phyloP scores from a whole-genome alignment of 1,284 basidiomycete genomes.

The Ustilago hordei region DNA sequence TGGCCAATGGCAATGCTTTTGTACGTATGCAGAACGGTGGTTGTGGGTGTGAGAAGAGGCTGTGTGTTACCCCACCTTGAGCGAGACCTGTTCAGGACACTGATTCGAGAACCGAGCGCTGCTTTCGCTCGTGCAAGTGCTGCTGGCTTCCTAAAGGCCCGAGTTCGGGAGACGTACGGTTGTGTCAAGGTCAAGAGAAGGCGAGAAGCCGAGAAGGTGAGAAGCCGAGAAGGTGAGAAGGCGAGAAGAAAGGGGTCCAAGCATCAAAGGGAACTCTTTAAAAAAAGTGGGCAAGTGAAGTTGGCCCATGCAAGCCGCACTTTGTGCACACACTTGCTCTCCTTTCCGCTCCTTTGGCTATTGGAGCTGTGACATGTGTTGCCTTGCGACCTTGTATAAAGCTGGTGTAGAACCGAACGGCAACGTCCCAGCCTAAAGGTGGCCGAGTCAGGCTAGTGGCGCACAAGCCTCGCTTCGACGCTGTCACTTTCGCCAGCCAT shows the following conservation, averaged over 20 bases:
- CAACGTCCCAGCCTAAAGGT: too few species aligned
- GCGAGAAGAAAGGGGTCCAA: constrained; percentile 9
- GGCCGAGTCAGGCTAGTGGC: too few species aligned
- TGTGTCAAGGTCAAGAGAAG: background rate
- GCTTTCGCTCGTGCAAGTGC: background rate
- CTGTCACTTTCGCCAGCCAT: background rate
- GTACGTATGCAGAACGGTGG: background rate
- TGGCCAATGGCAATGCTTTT: background rate
- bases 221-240: background rate
- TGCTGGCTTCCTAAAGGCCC: background rate
- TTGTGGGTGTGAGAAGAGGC: background rate
- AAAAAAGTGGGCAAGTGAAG: background rate
- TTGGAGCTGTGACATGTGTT: background rate
- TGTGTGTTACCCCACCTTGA: background rate
- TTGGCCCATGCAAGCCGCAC: constrained; percentile 5
- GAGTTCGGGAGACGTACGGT: background rate
- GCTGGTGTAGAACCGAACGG: too few species aligned
- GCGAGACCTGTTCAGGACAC: background rate
- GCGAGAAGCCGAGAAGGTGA: background rate
- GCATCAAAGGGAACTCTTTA: constrained; percentile 4
- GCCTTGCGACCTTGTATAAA: background rate
- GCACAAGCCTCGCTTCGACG: background rate
- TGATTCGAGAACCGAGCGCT: background rate
- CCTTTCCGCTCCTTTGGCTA: background rate
- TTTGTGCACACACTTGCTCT: background rate